Base-by-base conservation (phyloP, 1,139 yeast genomes). In the Suhomyces taliae region DNA sequence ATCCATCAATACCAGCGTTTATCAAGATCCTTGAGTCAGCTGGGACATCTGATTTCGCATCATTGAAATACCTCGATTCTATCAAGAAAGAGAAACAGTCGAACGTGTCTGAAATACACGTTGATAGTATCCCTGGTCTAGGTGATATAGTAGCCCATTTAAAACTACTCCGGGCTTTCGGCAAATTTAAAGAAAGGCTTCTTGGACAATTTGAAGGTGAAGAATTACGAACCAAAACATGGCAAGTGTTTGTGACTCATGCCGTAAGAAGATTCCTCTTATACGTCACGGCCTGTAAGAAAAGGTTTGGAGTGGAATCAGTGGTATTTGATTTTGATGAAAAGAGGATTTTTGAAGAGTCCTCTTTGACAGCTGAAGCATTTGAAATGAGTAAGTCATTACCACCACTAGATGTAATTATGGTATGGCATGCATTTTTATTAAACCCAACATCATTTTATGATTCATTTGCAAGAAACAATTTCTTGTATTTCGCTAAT, bases 351-450 rank as follows among this genome's bases (percentile, higher is more conserved):
- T 29, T 29, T 11, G n/a, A 29, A 9, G 11, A 9, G 9, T 29
- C 32, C 1, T 11, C 32, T 9, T 11, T 29, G 3, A 29, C 32
- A 9, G 32, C 9, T 29, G 32, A 9, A 11, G 32, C 32, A 11
- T 9, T 29, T 11, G 9, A 9, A 29, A 5, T 29, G n/a, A 29
- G 32, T 29, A 29, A 9, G 9, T 29, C 32, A 1, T 44, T 67
- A 31, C 74, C 75, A 1, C 74, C 74, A 1, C 51, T 70, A 38
- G 77, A 72, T 49, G 65, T 72, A 7, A 43, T 72, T 8, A 61
- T 72, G 69, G 71, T 72, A 1, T 73, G 78, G 78, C 76, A 73
- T 52, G 51, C 70, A 4, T 64, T 64, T 45, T 47, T 65, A 51
- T 53, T 67, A 44, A 65, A 64, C 40, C 71, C 72, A 2, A 53